These are phyloP conservation scores for Xylaria sp. DNA, from an alignment of 2,329 filamentous ascomycete species.

Conservation along the genomic window DNA sequence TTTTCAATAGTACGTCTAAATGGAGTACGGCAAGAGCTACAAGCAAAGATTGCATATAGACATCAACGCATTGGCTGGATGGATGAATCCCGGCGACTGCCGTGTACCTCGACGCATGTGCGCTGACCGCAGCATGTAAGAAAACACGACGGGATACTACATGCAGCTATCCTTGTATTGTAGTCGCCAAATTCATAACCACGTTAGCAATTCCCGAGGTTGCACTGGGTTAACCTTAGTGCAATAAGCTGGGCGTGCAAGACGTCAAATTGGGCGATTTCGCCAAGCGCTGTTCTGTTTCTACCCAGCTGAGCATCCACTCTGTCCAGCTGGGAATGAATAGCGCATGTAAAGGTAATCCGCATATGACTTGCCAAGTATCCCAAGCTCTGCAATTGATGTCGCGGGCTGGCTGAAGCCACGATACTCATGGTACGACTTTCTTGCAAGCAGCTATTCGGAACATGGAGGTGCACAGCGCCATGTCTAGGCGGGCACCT, in stretches of 20 bases:
- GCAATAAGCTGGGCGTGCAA: slow-evolving; percentile 6
- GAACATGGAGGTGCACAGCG: neutral
- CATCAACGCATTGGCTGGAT: neutral
- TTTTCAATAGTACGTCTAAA: neutral
- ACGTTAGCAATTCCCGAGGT: neutral
- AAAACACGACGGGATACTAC: neutral
- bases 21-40: too few relatives aligned
- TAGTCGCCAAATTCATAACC: neutral
- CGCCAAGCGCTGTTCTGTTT: slow-evolving; percentile 12
- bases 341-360: slow-evolving; percentile 8
- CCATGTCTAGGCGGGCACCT: slow-evolving; percentile 5
- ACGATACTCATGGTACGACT: neutral
- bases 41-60: neutral
- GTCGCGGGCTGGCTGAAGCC: slow-evolving; percentile 26
- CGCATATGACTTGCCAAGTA: slow-evolving; percentile 19
- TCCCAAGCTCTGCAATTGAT: slow-evolving; percentile 8
- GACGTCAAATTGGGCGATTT: slow-evolving; percentile 12
- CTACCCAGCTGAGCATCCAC: slow-evolving; percentile 25
- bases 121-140: slow-evolving; percentile 7
- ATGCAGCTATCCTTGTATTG: neutral
- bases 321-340: neutral
- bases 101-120: neutral
- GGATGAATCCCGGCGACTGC: neutral
- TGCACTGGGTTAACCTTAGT: neutral
- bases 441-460: neutral